Evolutionary conservation across 495 filamentous ascomycete genomes (phyloP), one percentile per base, ranked within the genome.

Genomic region (Hypoxylon rickii): DNA sequence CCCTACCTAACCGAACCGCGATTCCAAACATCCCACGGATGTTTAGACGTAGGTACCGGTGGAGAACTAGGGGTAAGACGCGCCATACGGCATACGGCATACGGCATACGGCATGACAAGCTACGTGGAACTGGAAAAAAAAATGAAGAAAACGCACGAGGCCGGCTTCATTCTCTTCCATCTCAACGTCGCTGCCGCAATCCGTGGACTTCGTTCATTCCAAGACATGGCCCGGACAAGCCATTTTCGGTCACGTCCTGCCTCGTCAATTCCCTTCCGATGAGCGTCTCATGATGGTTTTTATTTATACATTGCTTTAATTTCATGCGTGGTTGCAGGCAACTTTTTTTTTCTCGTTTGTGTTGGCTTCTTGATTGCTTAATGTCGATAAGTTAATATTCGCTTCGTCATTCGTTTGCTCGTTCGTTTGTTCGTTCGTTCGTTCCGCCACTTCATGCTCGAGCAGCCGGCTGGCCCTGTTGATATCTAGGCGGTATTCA

Each of bases 201-300:
- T 19, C n/a, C n/a, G n/a, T 56, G 15, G 33, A 13, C 24, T 36
- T 42, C 11, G 47, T 44, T 33, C 66, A 68, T 68, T 68, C 66
- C 66, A 64, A 38, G 19, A 31, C 3, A 68, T 66, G 66, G 66
- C 66, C 32, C 15, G 40, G 44, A 18, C 42, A 36, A 38, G 55
- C 63, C 58, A 43, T 54, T 43, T 4, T 32, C 52, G 32, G 52
- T 49, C 49, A 24, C 44, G 44, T 41, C 66, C 58, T 36, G 63
- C 66, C 66, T 58, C 66, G 33, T 44, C 16, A 36, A 57, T 61
- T 61, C 32, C 13, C 15, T 59, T 48, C 31, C 17, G 6, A 19
- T 64, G 50, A 60, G 49, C 36, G 34, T 29, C 8, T 16, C 34
- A 34, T 43, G 18, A 39, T 51, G 34, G 33, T 32, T 11, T 38